These are phyloP conservation scores for Verticillium longisporum DNA, from an alignment of 2,329 filamentous ascomycete genomes.

Conservation along the genomic window DNA sequence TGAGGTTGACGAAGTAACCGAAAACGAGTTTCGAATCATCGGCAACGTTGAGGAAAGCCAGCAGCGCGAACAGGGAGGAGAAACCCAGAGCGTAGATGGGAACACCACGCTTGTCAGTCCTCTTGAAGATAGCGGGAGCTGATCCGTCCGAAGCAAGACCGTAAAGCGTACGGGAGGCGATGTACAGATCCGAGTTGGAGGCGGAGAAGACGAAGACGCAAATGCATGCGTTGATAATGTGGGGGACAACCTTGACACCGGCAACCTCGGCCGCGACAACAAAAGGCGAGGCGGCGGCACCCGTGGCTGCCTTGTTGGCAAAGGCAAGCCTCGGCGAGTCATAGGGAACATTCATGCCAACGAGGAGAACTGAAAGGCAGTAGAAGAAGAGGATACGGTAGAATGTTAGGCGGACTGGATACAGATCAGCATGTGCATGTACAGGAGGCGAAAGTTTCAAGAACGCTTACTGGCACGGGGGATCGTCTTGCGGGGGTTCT, in stretches of 20 bases:
- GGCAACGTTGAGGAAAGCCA: constrained; percentile 62
- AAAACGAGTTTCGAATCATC: constrained; percentile 27
- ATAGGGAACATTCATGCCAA: constrained; percentile 74
- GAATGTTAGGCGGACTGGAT: constrained; percentile 62
- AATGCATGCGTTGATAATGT: constrained; percentile 69
- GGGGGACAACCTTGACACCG: constrained; percentile 54
- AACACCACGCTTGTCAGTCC: constrained; percentile 64
- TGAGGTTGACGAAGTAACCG: constrained; percentile 60
- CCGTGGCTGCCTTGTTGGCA: constrained; percentile 42
- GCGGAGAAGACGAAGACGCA: constrained; percentile 71
- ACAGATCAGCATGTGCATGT: background rate
- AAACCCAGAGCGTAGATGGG: constrained; percentile 59
- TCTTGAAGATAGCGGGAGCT: constrained; percentile 65
- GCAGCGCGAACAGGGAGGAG: constrained; percentile 54
- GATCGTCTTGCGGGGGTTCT: constrained; percentile 71
- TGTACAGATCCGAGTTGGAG: constrained; percentile 73
- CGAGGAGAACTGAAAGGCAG: constrained; percentile 62
- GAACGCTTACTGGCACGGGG: constrained; percentile 52
- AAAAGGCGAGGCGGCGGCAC: constrained; percentile 63
- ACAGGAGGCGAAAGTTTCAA: background rate
- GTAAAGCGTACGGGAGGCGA: constrained; percentile 65
- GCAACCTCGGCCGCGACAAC: constrained; percentile 65
- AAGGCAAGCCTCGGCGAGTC: constrained; percentile 53
- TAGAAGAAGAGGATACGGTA: constrained; percentile 81
- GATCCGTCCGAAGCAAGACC: constrained; percentile 66